Conservation (phyloP, 1,139 yeast species). For the Candida sanyaensis region DNA sequence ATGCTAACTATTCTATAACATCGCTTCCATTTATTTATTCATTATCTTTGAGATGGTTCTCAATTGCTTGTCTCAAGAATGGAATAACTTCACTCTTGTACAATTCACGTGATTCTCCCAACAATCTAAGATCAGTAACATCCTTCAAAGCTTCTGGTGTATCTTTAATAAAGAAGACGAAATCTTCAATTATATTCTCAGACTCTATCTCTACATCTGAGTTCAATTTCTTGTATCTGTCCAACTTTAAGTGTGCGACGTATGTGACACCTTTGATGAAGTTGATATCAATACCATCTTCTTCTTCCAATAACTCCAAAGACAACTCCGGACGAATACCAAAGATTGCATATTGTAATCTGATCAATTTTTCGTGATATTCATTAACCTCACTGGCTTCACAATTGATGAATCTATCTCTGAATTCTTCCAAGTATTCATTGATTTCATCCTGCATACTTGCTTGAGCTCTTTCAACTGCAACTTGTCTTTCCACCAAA, state of each 20-base stretch:
- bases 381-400: slow-evolving; percentile 58
- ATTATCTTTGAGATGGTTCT: slow-evolving; percentile 18
- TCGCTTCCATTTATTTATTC: slow-evolving; percentile 8
- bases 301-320: slow-evolving; percentile 34
- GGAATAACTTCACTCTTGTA: slow-evolving; percentile 46
- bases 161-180: slow-evolving; percentile 45
- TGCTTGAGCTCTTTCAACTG: slow-evolving; percentile 62
- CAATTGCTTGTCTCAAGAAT: slow-evolving; percentile 39
- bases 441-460: slow-evolving; percentile 44
- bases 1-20: neutral
- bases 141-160: slow-evolving; percentile 57
- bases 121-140: slow-evolving; percentile 44
- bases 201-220: slow-evolving; percentile 16
- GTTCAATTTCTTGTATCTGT: slow-evolving; percentile 25
- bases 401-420: slow-evolving; percentile 56
- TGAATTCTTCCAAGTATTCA: slow-evolving; percentile 58
- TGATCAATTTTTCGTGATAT: slow-evolving; percentile 66
- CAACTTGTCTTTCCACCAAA: slow-evolving; percentile 79
- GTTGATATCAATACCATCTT: slow-evolving; percentile 53
- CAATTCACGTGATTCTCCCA: slow-evolving; percentile 28
- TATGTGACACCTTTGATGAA: slow-evolving; percentile 69
- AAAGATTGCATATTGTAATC: slow-evolving; percentile 79
- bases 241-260: slow-evolving; percentile 66
- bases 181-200: slow-evolving; percentile 31
- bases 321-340: slow-evolving; percentile 62